phyloP scores from a whole-genome alignment of 139 green algal genomes.

The Tetraselmis striata region DNA sequence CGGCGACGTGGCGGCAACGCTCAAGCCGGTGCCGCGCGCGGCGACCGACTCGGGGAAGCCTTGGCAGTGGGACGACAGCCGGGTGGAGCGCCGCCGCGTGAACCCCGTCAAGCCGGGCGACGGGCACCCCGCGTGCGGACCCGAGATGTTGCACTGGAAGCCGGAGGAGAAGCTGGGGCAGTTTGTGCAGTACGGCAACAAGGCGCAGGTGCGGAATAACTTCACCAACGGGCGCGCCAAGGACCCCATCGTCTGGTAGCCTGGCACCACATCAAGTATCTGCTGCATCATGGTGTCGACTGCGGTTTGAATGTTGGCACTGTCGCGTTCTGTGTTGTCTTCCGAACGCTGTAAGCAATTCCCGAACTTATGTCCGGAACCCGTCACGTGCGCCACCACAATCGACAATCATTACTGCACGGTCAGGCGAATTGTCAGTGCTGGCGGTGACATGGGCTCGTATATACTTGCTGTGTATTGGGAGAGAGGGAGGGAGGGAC shows the following conservation, averaged over 20 bases:
- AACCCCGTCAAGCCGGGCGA: not conserved
- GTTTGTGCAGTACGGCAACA: not conserved
- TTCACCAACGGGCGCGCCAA: not conserved
- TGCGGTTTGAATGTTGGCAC: too few species aligned
- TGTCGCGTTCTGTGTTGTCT: too few species aligned
- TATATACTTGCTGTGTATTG: too few species aligned
- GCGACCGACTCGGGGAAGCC: not conserved
- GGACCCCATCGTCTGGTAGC: not conserved
- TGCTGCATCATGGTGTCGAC: too few species aligned
- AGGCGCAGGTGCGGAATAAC: not conserved
- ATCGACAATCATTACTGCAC: too few species aligned
- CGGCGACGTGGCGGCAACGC: not conserved
- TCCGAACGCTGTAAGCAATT: too few species aligned
- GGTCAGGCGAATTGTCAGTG: too few species aligned
- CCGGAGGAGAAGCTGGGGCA: not conserved
- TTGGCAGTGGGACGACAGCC: not conserved
- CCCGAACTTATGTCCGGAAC: too few species aligned
- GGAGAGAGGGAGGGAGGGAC: too few species aligned
- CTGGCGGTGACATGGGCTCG: too few species aligned
- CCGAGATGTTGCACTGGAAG: not conserved
- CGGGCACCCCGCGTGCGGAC: not conserved
- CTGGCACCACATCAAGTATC: too few species aligned
- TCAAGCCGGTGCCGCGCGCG: not conserved
- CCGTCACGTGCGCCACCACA: too few species aligned
- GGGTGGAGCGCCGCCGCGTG: not conserved